phyloP scores from a whole-genome alignment of 176 grass and related monocot genomes.

The Oryza coarctata region DNA sequence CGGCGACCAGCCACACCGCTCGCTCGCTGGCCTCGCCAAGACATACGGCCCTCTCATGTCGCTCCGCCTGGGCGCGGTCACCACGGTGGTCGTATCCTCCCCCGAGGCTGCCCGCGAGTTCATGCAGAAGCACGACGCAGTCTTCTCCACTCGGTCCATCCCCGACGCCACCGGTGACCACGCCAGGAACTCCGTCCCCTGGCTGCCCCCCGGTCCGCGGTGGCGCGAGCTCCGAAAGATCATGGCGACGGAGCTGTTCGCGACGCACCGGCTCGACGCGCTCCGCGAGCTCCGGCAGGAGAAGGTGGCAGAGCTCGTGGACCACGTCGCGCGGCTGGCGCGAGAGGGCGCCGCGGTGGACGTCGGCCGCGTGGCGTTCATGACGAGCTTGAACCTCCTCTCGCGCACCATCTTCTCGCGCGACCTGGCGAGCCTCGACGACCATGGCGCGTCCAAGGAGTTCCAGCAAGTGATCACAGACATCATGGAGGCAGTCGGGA shows the following conservation, averaged over 20 bases:
- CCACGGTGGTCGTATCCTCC: slow-evolving; percentile 32
- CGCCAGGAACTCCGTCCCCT: background rate
- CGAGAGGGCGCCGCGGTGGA: background rate
- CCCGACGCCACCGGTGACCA: background rate
- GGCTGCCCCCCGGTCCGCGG: background rate
- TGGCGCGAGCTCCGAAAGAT: slow-evolving; percentile 34
- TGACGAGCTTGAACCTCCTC: slow-evolving; percentile 43
- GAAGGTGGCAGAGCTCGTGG: slow-evolving; percentile 11
- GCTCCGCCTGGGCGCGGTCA: slow-evolving; percentile 35
- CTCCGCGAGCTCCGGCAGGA: background rate
- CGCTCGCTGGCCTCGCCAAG: slow-evolving; percentile 29
- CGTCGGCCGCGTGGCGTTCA: slow-evolving; percentile 45
- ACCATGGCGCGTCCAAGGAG: slow-evolving; percentile 22
- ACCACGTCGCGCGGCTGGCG: slow-evolving; percentile 10
- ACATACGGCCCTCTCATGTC: slow-evolving; percentile 31
- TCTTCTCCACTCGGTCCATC: background rate
- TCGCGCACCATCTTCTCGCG: slow-evolving; percentile 49
- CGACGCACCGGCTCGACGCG: slow-evolving; percentile 29
- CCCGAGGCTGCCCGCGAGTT: slow-evolving; percentile 14
- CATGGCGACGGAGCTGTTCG: slow-evolving; percentile 29
- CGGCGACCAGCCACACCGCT: slow-evolving; percentile 28
- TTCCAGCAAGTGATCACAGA: slow-evolving; percentile 27
- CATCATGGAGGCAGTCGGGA: slow-evolving; percentile 31
- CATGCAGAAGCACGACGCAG: slow-evolving; percentile 42
- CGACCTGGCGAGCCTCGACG: slow-evolving; percentile 28